Conservation (phyloP, 768 basidiomycete genomes). For the Termitomyces sp. region DNA sequence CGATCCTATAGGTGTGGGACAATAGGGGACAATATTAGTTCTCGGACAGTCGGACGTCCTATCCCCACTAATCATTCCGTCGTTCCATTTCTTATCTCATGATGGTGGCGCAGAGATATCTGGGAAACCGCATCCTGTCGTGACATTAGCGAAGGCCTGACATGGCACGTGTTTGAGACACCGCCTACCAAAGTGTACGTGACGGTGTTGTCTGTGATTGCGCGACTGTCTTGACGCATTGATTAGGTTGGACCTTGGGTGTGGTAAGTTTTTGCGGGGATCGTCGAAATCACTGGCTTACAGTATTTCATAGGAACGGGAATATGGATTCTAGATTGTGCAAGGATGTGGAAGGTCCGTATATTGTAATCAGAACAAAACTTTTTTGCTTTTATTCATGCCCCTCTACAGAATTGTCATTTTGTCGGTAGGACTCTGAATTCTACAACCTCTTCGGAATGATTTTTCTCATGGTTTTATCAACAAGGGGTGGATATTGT, state of each 20-base stretch:
- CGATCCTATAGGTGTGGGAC: background rate
- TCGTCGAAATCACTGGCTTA: background rate
- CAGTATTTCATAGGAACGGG: constrained; percentile 48
- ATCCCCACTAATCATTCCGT: background rate
- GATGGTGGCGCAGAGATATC: constrained; percentile 46
- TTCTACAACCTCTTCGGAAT: background rate
- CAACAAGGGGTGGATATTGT: constrained; percentile 61
- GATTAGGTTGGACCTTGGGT: constrained; percentile 63
- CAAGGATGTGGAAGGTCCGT: constrained; percentile 58
- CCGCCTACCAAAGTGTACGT: constrained; percentile 57
- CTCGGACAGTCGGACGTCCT: background rate
- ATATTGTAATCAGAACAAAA: constrained; percentile 1
- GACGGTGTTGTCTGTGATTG: constrained; percentile 1
- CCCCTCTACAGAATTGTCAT: constrained; percentile 38
- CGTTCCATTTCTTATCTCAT: constrained; percentile 4
- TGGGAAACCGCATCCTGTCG: constrained; percentile 59
- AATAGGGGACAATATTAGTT: background rate
- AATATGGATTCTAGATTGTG: constrained; percentile 65
- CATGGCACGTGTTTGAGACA: constrained; percentile 59
- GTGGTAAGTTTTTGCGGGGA: constrained; percentile 39
- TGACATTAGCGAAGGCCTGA: constrained; percentile 50
- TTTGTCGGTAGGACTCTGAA: constrained; percentile 47
- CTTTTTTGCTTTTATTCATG: background rate
- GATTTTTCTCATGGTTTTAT: background rate
- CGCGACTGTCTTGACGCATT: constrained; percentile 5